phyloP scores from a whole-genome alignment of 176 grass and related monocot species.

The Eleusine coracana region DNA sequence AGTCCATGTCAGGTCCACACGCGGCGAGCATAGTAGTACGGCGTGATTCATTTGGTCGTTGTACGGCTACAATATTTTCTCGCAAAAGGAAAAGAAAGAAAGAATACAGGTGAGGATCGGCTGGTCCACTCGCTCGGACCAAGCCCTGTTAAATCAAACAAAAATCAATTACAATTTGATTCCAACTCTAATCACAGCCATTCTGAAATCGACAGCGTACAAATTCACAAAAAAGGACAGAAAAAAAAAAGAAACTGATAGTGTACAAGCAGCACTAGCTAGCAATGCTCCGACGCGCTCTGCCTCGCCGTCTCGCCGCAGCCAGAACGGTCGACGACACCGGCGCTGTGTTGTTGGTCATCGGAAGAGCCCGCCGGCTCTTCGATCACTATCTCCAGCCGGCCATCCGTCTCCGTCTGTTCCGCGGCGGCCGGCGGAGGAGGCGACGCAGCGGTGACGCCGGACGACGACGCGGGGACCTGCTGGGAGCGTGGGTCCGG shows the following conservation, averaged over 20 bases:
- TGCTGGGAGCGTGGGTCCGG: not conserved
- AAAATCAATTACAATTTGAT: not conserved
- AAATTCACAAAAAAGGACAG: too few species aligned
- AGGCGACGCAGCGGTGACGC: not conserved
- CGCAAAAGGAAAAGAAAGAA: too few species aligned
- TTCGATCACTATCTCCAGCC: conserved; percentile 38
- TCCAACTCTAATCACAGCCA: not conserved
- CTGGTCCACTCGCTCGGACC: not conserved
- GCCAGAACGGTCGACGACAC: not conserved
- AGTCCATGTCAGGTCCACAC: not conserved
- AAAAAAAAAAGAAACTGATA: too few species aligned
- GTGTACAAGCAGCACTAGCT: not conserved
- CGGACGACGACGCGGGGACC: conserved; percentile 30
- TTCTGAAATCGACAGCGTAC: too few species aligned
- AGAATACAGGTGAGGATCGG: too few species aligned
- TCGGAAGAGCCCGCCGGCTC: conserved; percentile 2
- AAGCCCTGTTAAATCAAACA: not conserved
- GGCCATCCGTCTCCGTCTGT: not conserved
- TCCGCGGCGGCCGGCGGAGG: not conserved
- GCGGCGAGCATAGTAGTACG: too few species aligned
- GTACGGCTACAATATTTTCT: too few species aligned
- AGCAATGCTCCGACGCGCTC: conserved; percentile 21
- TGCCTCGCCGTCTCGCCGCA: conserved; percentile 12
- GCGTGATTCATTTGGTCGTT: too few species aligned
- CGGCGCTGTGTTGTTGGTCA: not conserved